phyloP scores from a whole-genome alignment of 352 stramenopile species.

The Thraustochytrium sp. region DNA sequence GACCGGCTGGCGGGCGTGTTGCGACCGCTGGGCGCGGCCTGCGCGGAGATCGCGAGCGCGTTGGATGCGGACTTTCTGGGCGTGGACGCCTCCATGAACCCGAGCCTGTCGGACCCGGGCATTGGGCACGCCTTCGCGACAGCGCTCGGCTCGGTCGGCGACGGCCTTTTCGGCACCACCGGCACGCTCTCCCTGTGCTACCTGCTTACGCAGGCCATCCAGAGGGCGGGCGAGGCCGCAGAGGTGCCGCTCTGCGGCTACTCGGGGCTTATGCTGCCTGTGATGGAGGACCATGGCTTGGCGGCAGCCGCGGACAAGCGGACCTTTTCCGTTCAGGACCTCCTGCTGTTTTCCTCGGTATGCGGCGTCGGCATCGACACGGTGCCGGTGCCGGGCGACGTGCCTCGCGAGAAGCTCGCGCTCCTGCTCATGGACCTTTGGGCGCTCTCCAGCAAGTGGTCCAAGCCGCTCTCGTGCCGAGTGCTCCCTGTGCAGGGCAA shows the following conservation, averaged over 20 bases:
- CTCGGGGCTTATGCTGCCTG: conserved; percentile 43
- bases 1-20: background rate
- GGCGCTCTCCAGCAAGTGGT: conserved; percentile 58
- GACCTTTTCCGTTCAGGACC: conserved; percentile 11
- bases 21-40: background rate
- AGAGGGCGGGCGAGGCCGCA: background rate
- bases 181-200: conserved; percentile 36
- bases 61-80: background rate
- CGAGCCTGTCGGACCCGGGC: background rate
- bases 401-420: conserved; percentile 48
- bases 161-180: background rate
- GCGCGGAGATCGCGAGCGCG: background rate
- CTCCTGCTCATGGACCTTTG: conserved; percentile 60
- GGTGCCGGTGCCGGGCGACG: conserved; percentile 59
- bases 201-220: background rate
- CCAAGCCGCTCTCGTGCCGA: conserved; percentile 62
- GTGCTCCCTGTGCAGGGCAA: conserved; percentile 59
- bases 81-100: conserved; percentile 22
- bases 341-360: conserved; percentile 60
- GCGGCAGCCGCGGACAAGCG: background rate
- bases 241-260: conserved; percentile 27
- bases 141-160: background rate
- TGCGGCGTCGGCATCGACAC: conserved; percentile 68
- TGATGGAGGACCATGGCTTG: conserved; percentile 42
- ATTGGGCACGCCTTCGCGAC: conserved; percentile 1